Percentiles rank a stretch among this genome's conserved stretches.
These are phyloP conservation scores for Lolium rigidum DNA, from an alignment of 176 grass and related monocot species.

Conservation along the genomic window DNA sequence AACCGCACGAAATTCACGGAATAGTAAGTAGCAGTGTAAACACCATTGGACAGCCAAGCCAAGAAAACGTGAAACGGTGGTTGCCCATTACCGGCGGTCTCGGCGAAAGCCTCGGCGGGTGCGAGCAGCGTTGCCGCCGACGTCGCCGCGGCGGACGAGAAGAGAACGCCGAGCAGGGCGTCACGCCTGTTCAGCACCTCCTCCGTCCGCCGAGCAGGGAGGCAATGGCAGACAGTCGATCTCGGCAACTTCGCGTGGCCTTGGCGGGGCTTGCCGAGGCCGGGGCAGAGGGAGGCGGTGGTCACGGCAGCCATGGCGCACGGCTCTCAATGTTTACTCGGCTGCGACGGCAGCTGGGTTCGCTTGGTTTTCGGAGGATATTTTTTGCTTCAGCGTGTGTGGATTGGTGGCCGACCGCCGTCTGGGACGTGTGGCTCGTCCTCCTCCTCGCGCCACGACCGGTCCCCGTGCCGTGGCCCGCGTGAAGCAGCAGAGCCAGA, in stretches of 20 bases:
- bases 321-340: neutral
- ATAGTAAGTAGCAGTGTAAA: neutral
- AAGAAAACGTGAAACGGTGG: neutral
- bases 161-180: conserved; percentile 52
- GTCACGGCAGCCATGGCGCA: conserved; percentile 49
- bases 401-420: neutral
- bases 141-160: conserved; percentile 41
- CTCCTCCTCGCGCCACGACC: conserved; percentile 1
- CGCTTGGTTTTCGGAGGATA: neutral
- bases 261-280: neutral
- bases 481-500: neutral
- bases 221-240: conserved; percentile 17
- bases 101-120: conserved; percentile 49
- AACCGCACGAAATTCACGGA: neutral
- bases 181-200: conserved; percentile 57
- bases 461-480: neutral
- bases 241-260: neutral
- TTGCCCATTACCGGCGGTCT: conserved; percentile 29
- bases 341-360: neutral
- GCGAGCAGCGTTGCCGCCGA: conserved; percentile 38
- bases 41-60: neutral
- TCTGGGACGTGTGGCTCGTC: conserved; percentile 26
- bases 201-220: conserved; percentile 16
- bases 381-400: neutral
- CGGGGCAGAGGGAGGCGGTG: conserved; percentile 39